Evolutionary conservation across 768 basidiomycete species (phyloP), one percentile per base, ranked within the genome.

Genomic region (Ramaria sp.): DNA sequence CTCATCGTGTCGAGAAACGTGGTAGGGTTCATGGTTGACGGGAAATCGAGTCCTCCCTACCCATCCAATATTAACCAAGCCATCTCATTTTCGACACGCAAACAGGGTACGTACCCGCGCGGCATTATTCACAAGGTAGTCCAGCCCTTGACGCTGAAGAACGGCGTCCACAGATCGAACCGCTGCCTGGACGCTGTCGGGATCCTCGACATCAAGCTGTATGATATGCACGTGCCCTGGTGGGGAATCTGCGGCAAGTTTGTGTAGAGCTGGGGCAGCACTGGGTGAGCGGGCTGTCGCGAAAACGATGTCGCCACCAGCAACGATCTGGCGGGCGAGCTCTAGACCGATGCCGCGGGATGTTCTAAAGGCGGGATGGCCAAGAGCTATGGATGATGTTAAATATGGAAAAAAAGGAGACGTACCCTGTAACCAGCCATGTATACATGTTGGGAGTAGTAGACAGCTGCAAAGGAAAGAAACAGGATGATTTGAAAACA

Each of bases 101-200:
- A 9, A 13, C 39, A 41, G 39, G 39, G n/a, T 41, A 41, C 72
- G 50, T 54, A 72, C 71, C 34, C 72, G 60, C 0, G 63, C 73
- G 2, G 73, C 71, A 51, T 72, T 73, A 63, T 73, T 75, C 56
- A 72, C 59, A 20, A 75, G 63, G 51, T 72, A 74, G 61, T 75
- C 71, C 7, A 75, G 60, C 11, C 72, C 71, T 1, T 50, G 30
- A 38, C 60, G 61, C 3, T 62, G 66, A 13, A 74, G 59, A 20
- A 69, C 51, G 41, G 53, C 62, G 39, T 61, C 64, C n/a, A 68
- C 66, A 7, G 58, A 39, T 39, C 59, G 51, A 10, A 59, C 63
- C 5, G 69, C 67, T 1, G 45, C 58, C 4, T 64, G 57, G 59
- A 73, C 69, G 42, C 66, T n/a, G 64, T 51, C 59, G 42, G 62